Base-by-base conservation (phyloP, 257 asterid species). In the Solanum etuberosum region DNA sequence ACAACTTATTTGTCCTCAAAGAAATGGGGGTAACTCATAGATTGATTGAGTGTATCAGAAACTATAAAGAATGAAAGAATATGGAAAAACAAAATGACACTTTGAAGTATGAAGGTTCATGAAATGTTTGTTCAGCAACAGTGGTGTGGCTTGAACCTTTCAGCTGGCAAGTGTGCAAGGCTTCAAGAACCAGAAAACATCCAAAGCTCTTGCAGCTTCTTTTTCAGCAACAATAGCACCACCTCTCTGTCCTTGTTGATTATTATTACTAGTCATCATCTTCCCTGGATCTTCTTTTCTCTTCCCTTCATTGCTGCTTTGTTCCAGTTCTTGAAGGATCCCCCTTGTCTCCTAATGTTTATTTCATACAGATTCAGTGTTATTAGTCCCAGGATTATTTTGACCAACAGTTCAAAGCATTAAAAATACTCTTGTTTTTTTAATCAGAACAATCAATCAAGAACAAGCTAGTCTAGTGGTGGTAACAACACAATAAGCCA, bases 131-230 rank as follows among this genome's bases (percentile, higher is more conserved):
- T 16, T 35, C 27, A 43, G 84, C 67, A 27, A 42, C 23, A 25
- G 16, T 43, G 65, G 27, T 74, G 54, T 78, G 65, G 38, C 27
- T 46, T 43, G 15, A 61, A 18, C 34, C 15, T 27, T 25, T 40
- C 71, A 93, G 86, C 91, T 92, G 59, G 97, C 92, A 88, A 95
- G 95, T 37, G 98, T 90, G 95, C 99, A 97, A 85, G 99, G 99
- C 91, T 96, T 97, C 77, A 97, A 90, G 93, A 97, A 96, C 98
- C 99, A 97, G 91, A 97, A 95, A 34, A 93, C 99, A 91, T 96
- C 98, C 92, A 97, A 88, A 83, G 94, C 89, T 92, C 92, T 93
- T 88, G 93, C 94, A 88, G 93, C 94, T 89, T 94, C 99, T 74
- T 92, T 93, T 77, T 94, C 98, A 38, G 90, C 90, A 85, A 70